Conservation (phyloP, 2,329 filamentous ascomycete species). For the Scedosporium aurantiacum region DNA sequence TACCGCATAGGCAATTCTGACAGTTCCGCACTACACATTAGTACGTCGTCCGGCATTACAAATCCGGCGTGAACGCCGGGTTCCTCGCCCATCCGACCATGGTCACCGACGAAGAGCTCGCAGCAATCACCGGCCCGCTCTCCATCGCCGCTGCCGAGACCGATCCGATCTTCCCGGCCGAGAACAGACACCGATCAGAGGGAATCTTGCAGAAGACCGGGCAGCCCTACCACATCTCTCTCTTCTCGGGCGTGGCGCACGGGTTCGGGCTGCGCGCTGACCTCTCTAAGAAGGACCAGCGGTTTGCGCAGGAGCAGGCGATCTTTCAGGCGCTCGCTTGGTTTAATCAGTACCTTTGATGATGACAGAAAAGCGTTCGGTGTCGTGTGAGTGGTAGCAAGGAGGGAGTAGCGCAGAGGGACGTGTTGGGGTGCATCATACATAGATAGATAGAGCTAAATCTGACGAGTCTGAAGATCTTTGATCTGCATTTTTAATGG, state of each 20-base stretch:
- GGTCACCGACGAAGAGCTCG: slow-evolving; percentile 55
- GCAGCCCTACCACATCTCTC: slow-evolving; percentile 62
- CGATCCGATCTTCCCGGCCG: slow-evolving; percentile 52
- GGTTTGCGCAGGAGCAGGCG: slow-evolving; percentile 70
- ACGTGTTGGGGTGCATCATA: too few relatives aligned
- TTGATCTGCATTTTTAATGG: too few relatives aligned
- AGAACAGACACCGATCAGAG: slow-evolving; percentile 55
- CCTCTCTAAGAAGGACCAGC: slow-evolving; percentile 39
- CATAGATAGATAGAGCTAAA: too few relatives aligned
- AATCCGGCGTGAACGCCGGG: slow-evolving; percentile 54
- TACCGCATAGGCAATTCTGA: background rate
- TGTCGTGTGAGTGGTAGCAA: too few relatives aligned
- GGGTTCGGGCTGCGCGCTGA: slow-evolving; percentile 67
- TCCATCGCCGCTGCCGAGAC: slow-evolving; percentile 56
- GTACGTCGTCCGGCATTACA: slow-evolving; percentile 60
- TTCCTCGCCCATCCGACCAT: slow-evolving; percentile 71
- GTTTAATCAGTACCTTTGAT: slow-evolving; percentile 45
- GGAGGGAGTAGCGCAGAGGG: too few relatives aligned
- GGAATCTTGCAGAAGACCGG: slow-evolving; percentile 46
- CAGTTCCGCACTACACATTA: slow-evolving; percentile 15
- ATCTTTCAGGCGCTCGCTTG: slow-evolving; percentile 67
- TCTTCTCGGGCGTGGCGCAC: slow-evolving; percentile 61
- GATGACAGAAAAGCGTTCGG: too few relatives aligned
- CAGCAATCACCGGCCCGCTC: slow-evolving; percentile 53
- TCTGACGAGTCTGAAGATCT: too few relatives aligned